phyloP scores from a whole-genome alignment of 129 eudicot species.

The Ambrosia trifida region DNA sequence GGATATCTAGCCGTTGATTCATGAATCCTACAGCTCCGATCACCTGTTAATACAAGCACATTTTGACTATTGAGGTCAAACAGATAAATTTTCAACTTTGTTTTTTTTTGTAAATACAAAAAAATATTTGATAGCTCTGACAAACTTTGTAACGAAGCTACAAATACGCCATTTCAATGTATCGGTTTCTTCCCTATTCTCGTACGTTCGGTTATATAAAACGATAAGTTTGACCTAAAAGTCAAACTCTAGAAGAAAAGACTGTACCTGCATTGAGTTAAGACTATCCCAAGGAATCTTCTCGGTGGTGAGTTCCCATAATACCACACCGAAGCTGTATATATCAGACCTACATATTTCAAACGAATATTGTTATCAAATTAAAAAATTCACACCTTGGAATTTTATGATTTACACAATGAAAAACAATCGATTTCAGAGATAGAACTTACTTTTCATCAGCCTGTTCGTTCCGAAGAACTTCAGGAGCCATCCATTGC shows the following conservation, averaged over 20 bases:
- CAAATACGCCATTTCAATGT: not conserved
- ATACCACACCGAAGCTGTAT: slow-evolving; percentile 94
- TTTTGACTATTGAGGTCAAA: slow-evolving; percentile 29
- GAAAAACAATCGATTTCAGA: slow-evolving; percentile 15
- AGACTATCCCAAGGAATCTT: slow-evolving; percentile 98
- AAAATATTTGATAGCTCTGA: not conserved
- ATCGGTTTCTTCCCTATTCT: not conserved
- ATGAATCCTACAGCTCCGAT: slow-evolving; percentile 96
- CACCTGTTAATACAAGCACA: slow-evolving; percentile 50
- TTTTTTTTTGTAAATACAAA: not conserved
- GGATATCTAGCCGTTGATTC: slow-evolving; percentile 85
- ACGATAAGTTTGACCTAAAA: not conserved
- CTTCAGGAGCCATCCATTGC: slow-evolving; percentile 99
- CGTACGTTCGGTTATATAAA: not conserved
- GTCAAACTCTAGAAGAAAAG: slow-evolving; percentile 13
- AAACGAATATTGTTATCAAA: slow-evolving; percentile 21
- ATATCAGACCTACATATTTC: slow-evolving; percentile 64
- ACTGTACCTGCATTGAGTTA: slow-evolving; percentile 90
- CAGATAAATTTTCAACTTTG: slow-evolving; percentile 2
- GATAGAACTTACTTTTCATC: slow-evolving; percentile 73
- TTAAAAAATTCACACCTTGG: not conserved
- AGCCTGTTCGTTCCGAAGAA: slow-evolving; percentile 91
- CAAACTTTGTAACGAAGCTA: not conserved
- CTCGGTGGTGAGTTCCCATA: slow-evolving; percentile 88
- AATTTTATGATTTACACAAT: not conserved